Conservation (phyloP, 2,329 filamentous ascomycete genomes). For the Karstenula rhodostoma region DNA sequence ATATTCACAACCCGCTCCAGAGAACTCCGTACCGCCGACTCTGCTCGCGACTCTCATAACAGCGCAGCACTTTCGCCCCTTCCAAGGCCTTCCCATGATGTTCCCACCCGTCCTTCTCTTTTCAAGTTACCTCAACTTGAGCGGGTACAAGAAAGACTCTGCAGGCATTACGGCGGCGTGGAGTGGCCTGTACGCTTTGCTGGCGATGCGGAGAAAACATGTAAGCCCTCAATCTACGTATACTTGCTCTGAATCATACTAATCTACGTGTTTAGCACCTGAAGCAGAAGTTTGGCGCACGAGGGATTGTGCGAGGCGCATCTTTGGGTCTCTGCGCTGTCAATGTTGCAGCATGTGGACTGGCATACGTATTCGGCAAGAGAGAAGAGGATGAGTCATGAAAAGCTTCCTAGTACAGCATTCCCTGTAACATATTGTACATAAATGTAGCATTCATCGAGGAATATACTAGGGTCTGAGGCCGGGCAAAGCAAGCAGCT, state of each 20-base stretch:
- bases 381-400: constrained; percentile 46
- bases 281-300: constrained; percentile 57
- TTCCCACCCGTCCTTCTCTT: constrained; percentile 73
- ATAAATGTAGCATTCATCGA: not conserved
- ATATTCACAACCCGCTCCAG: constrained; percentile 49
- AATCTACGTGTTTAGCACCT: constrained; percentile 44
- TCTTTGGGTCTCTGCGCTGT: constrained; percentile 60
- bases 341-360: constrained; percentile 61
- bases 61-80: constrained; percentile 71
- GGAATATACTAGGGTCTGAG: not conserved
- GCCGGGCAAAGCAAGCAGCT: constrained; percentile 1
- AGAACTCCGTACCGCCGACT: constrained; percentile 70
- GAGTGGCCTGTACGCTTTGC: constrained; percentile 70
- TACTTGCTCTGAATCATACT: not conserved
- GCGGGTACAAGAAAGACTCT: constrained; percentile 68
- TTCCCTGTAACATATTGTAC: constrained; percentile 18
- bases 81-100: constrained; percentile 70
- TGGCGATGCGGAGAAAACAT: constrained; percentile 66
- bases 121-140: constrained; percentile 71
- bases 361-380: constrained; percentile 61
- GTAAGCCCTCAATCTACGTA: constrained; percentile 27
- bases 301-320: constrained; percentile 61
- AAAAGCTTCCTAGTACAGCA: not conserved
- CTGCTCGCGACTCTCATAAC: constrained; percentile 71
- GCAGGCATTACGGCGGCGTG: constrained; percentile 71